These are phyloP conservation scores for Thalassiosira mediterranea DNA, from an alignment of 352 stramenopile species.

Conservation along the genomic window DNA sequence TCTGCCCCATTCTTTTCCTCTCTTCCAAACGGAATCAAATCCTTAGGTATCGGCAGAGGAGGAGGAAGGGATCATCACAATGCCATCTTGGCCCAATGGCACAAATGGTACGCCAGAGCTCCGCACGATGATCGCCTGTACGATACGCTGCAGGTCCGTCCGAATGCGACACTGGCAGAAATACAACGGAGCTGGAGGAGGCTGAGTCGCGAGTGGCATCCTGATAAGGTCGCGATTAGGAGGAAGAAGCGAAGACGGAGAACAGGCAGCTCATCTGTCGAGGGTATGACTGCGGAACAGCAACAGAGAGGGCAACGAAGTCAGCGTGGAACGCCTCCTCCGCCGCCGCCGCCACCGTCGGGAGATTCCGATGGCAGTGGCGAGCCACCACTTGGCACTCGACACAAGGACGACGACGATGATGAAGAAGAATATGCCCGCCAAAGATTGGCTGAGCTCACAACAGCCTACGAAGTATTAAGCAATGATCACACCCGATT, in stretches of 20 bases:
- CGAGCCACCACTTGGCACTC: background rate
- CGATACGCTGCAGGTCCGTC: constrained; percentile 59
- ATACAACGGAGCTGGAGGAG: constrained; percentile 64
- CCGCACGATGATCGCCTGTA: constrained; percentile 74
- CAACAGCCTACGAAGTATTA: constrained; percentile 74
- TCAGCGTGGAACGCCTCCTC: too few species aligned
- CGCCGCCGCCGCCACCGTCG: background rate
- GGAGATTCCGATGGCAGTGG: background rate
- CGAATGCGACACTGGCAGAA: constrained; percentile 65
- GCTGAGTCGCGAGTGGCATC: constrained; percentile 66
- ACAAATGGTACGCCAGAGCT: constrained; percentile 24
- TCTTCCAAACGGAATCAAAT: too few species aligned
- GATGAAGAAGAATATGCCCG: constrained; percentile 29
- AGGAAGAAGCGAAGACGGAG: background rate
- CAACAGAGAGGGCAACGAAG: background rate
- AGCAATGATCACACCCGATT: constrained; percentile 73
- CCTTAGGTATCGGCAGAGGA: background rate
- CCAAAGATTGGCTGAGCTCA: constrained; percentile 52
- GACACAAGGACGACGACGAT: background rate
- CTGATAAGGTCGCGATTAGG: constrained; percentile 61
- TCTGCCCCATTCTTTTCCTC: too few species aligned
- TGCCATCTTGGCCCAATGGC: background rate
- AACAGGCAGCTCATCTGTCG: background rate
- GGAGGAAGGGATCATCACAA: background rate
- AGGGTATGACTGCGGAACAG: background rate